These are phyloP conservation scores for Hypoxylon sp. DNA, from an alignment of 2,329 filamentous ascomycete species.

Conservation along the genomic window DNA sequence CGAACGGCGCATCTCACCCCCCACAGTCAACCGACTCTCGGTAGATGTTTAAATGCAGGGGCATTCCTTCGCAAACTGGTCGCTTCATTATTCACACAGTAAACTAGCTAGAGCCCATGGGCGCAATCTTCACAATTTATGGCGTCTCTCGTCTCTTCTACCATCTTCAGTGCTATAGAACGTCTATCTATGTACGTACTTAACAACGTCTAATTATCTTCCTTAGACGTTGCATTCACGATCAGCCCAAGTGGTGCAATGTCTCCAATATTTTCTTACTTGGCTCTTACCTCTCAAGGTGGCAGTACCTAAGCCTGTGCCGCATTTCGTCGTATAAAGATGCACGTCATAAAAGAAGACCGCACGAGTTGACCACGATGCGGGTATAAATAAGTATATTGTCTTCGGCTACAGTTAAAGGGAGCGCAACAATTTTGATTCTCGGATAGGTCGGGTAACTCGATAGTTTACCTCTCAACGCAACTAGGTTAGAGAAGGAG, in stretches of 20 bases:
- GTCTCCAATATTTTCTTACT: conserved; percentile 1
- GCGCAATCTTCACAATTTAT: neutral
- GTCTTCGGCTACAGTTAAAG: neutral
- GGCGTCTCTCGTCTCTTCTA: neutral
- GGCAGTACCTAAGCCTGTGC: conserved; percentile 4
- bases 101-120: neutral
- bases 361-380: neutral
- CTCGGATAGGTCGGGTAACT: neutral
- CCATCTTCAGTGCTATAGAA: neutral
- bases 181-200: neutral
- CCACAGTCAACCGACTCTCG: conserved; percentile 14
- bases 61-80: neutral
- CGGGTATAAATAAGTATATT: conserved; percentile 5
- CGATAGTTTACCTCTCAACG: neutral
- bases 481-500: neutral
- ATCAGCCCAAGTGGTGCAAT: neutral
- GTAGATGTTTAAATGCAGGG: conserved; percentile 8
- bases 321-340: neutral
- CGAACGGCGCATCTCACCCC: neutral
- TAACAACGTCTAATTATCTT: neutral
- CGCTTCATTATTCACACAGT: neutral
- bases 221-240: neutral
- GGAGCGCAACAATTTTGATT: neutral
- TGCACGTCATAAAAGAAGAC: neutral
- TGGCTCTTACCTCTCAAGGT: neutral